These are phyloP conservation scores for Marchantia paleacea DNA, from an alignment of 225 moss, liverwort and hornwort genomes.

Conservation along the genomic window DNA sequence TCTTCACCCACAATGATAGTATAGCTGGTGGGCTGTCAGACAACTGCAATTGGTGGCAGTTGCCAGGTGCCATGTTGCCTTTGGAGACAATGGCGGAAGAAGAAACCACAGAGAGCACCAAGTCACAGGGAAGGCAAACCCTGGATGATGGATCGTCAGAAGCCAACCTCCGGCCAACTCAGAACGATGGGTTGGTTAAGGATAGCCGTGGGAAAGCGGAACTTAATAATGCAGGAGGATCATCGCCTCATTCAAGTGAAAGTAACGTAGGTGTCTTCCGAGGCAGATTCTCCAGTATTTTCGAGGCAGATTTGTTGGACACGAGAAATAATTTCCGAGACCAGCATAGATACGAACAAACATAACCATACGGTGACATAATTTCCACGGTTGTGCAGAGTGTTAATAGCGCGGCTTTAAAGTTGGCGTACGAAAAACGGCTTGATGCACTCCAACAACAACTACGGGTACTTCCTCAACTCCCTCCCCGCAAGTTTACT, in stretches of 20 bases:
- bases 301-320: not conserved
- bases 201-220: constrained; percentile 16
- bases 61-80: not conserved
- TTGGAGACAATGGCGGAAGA: constrained; percentile 10
- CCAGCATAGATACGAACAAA: not conserved
- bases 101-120: not conserved
- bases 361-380: too few relatives aligned
- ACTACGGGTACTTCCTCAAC: constrained; percentile 31
- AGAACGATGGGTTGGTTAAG: not conserved
- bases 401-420: constrained; percentile 19
- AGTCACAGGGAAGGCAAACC: not conserved
- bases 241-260: constrained; percentile 21
- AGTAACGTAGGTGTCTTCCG: constrained; percentile 18
- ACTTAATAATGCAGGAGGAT: not conserved
- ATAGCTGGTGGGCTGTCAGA: not conserved
- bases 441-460: constrained; percentile 41
- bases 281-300: too few relatives aligned
- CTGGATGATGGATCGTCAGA: not conserved
- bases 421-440: constrained; percentile 37
- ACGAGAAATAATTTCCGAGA: not conserved
- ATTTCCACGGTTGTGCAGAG: not conserved
- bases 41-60: not conserved
- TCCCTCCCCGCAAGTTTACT: too few relatives aligned
- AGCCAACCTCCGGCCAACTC: not conserved
- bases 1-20: not conserved